Conservation (phyloP, 2,329 filamentous ascomycete genomes). For the Alternaria sp. region DNA sequence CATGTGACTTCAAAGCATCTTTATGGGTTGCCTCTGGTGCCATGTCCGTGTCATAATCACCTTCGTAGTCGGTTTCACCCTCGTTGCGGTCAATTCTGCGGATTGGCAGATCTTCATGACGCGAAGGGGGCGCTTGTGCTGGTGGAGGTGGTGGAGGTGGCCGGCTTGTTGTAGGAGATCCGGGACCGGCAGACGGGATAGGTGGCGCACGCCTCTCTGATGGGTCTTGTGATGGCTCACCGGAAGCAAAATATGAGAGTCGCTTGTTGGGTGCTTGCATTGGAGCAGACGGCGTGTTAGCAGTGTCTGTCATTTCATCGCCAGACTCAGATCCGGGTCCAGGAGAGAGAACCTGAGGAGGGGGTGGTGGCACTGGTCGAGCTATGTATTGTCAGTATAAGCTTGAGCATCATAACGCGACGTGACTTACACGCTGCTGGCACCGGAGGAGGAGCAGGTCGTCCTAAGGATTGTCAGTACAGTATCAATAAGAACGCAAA, state of each 20-base stretch:
- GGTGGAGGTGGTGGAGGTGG: slow-evolving; percentile 61
- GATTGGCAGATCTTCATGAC: slow-evolving; percentile 44
- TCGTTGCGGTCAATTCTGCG: slow-evolving; percentile 69
- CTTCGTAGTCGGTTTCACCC: slow-evolving; percentile 92
- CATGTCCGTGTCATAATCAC: slow-evolving; percentile 97
- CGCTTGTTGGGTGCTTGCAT: slow-evolving; percentile 45
- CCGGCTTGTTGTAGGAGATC: slow-evolving; percentile 45
- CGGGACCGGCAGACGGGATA: slow-evolving; percentile 60
- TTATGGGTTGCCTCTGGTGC: slow-evolving; percentile 93
- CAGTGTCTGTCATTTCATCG: slow-evolving; percentile 71
- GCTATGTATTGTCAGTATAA: slow-evolving; percentile 56
- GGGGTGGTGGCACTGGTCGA: slow-evolving; percentile 67
- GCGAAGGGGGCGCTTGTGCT: slow-evolving; percentile 47
- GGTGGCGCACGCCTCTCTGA: slow-evolving; percentile 54
- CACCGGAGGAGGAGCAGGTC: slow-evolving; percentile 49
- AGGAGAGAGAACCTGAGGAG: slow-evolving; percentile 67
- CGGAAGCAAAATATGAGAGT: slow-evolving; percentile 52
- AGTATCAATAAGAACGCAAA: background rate
- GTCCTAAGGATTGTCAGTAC: slow-evolving; percentile 49
- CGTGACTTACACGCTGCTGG: slow-evolving; percentile 45
- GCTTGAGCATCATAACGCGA: background rate
- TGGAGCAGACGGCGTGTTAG: slow-evolving; percentile 40
- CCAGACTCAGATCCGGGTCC: slow-evolving; percentile 86
- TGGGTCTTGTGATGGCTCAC: slow-evolving; percentile 41
- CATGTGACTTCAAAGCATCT: slow-evolving; percentile 86